A percentile compares a stretch with the other conserved stretches of the same genome.
Evolutionary conservation across 768 basidiomycete species (phyloP).

Genomic region (Pholiota molesta): DNA sequence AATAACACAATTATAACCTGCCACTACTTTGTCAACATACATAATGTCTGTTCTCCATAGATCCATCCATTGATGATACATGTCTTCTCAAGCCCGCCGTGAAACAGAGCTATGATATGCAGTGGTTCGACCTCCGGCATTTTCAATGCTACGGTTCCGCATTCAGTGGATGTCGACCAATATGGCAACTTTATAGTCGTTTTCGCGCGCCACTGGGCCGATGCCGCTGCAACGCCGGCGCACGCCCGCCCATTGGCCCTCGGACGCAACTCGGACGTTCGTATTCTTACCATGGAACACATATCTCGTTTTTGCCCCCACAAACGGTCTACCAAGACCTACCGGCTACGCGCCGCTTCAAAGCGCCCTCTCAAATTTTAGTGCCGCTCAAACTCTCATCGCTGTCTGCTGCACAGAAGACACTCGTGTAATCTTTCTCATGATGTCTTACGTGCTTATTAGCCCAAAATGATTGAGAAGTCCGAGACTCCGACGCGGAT

Average conservation of each 20-base stretch:
- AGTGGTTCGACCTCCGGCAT: conserved; percentile 2
- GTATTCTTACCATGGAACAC: not conserved
- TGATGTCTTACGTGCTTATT: conserved; percentile 23
- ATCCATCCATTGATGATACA: not conserved
- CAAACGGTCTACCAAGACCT: not conserved
- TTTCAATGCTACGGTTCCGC: conserved; percentile 15
- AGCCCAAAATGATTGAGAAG: conserved; percentile 19
- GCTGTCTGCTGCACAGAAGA: conserved; percentile 9
- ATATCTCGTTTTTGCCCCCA: not conserved
- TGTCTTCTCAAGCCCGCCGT: conserved; percentile 2
- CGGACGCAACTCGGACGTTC: not conserved
- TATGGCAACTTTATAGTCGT: conserved; percentile 15
- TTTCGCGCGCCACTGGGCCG: conserved; percentile 16
- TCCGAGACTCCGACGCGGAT: conserved; percentile 24
- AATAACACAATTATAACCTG: conserved; percentile 11
- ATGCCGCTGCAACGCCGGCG: not conserved
- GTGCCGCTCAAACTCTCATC: not conserved
- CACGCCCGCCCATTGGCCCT: not conserved
- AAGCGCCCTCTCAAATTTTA: not conserved
- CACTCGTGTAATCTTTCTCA: conserved; percentile 23
- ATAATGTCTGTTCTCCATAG: not conserved
- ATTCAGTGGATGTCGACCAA: conserved; percentile 15
- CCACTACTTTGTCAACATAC: not conserved
- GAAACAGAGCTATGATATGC: not conserved
- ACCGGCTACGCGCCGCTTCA: not conserved